Evolutionary conservation across 2,329 filamentous ascomycete genomes (phyloP), one percentile per base, ranked within the genome.

Genomic region (Claviceps sp.): DNA sequence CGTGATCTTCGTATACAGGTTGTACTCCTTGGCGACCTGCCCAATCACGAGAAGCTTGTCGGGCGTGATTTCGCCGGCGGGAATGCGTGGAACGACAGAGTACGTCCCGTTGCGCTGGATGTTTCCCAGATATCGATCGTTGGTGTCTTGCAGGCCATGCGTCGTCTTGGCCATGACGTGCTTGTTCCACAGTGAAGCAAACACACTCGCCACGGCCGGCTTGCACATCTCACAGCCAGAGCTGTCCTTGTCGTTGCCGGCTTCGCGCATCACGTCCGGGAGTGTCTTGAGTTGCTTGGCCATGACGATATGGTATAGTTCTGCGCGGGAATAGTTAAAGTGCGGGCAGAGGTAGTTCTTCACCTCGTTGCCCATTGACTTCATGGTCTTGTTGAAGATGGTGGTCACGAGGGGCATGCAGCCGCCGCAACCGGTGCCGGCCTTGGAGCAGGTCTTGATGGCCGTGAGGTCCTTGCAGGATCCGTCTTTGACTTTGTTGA

Each of bases 81-180:
- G 77, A 1, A 95, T 81, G 45, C 89, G 82, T 2, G 89, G 89
- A 0, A 95, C 78, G 11, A 95, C 89, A 1, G 86, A 91, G 68
- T 89, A 95, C 0, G 89, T 95, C 42, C 89, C 89, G 66, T 95
- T 89, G 40, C 89, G 80, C 66, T 95, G 89, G 52, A 95, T 93
- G 64, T 95, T 95, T 50, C 82, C 89, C 48, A 95, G 71, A 66
- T 87, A 95, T 45, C 84, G 77, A 66, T 95, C 90, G 64, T 95
- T 95, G 5, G 89, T 95, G 55, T 95, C 89, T 66, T 95, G 89
- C 0, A 95, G 75, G 22, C 87, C 87, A 62, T 87, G 80, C 3
- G 78, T 71, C 0, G 81, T 73, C 54, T 77, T 74, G 57, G 87
- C 81, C 73, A 95, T 82, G 56, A 95, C 75, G 62, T 93, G 87